Evolutionary conservation across 164 flowering plant genomes (phyloP).

Genomic region (Litsea cubeba): DNA sequence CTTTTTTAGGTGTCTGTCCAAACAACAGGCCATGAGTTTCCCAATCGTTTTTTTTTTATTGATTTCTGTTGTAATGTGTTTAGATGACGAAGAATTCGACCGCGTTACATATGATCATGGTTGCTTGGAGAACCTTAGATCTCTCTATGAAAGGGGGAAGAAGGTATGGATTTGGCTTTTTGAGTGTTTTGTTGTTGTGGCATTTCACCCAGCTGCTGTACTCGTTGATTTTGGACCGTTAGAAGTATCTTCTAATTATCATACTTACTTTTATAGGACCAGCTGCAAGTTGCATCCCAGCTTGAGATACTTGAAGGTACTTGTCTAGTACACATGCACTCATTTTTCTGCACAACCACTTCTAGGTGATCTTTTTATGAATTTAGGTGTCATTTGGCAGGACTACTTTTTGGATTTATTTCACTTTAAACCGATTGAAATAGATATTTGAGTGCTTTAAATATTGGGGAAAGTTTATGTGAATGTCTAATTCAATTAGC

Average conservation of each 20-base stretch:
- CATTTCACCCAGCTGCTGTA: too few species aligned
- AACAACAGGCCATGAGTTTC: not conserved
- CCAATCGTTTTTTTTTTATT: not conserved
- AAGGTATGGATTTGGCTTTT: not conserved
- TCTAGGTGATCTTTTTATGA: too few species aligned
- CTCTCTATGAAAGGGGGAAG: slow-evolving; percentile 4
- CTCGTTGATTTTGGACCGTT: too few species aligned
- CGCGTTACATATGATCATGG: slow-evolving; percentile 1
- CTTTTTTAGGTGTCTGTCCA: not conserved
- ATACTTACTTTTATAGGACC: slow-evolving; percentile 6
- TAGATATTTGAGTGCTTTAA: too few species aligned
- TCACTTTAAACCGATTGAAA: too few species aligned
- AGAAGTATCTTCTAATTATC: not conserved
- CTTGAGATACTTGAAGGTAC: slow-evolving; percentile 42
- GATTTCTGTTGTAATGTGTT: slow-evolving; percentile 1
- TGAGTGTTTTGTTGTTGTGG: too few species aligned
- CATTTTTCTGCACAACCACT: too few species aligned
- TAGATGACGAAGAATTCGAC: slow-evolving; percentile 33
- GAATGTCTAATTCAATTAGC: too few species aligned
- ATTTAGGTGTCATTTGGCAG: too few species aligned
- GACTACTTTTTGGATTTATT: too few species aligned
- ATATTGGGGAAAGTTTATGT: too few species aligned
- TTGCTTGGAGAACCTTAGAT: slow-evolving; percentile 5
- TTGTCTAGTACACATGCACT: too few species aligned
- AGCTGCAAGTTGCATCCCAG: slow-evolving; percentile 27